Conservation (phyloP, 78 protist genomes). For the Salpingoeca rosetta region DNA sequence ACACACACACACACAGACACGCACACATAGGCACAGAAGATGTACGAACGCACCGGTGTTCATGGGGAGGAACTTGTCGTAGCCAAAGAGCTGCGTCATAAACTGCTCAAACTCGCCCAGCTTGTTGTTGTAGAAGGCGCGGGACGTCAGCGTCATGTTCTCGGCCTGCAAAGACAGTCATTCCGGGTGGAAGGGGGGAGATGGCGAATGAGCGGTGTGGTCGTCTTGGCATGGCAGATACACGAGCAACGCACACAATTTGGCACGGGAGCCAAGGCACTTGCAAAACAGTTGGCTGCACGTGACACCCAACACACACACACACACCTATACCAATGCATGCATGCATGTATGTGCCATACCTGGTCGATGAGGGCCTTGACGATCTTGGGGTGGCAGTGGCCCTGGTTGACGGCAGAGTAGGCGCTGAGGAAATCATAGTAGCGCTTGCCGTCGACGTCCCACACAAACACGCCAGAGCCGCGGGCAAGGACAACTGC, state of each 20-base stretch:
- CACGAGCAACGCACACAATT: too few relatives aligned
- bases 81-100: constrained; percentile 65
- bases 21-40: too few relatives aligned
- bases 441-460: constrained; percentile 87
- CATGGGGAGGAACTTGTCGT: constrained; percentile 89
- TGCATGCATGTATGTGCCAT: too few relatives aligned
- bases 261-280: too few relatives aligned
- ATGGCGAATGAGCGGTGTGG: neutral
- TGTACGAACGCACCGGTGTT: constrained; percentile 96
- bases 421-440: constrained; percentile 89
- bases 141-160: constrained; percentile 71
- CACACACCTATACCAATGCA: too few relatives aligned
- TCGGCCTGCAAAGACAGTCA: constrained; percentile 6
- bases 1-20: too few relatives aligned
- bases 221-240: too few relatives aligned
- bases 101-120: constrained; percentile 57
- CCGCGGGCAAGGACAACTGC: constrained; percentile 76
- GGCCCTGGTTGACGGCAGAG: constrained; percentile 94
- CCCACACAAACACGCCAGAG: constrained; percentile 83
- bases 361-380: constrained; percentile 69
- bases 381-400: constrained; percentile 83
- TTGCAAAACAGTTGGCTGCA: too few relatives aligned
- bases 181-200: neutral
- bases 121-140: constrained; percentile 91
- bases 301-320: too few relatives aligned